Evolutionary conservation across 1,139 yeast genomes (phyloP), one percentile per base, ranked within the genome.

Genomic region (Sugiyamaella pinicola): DNA sequence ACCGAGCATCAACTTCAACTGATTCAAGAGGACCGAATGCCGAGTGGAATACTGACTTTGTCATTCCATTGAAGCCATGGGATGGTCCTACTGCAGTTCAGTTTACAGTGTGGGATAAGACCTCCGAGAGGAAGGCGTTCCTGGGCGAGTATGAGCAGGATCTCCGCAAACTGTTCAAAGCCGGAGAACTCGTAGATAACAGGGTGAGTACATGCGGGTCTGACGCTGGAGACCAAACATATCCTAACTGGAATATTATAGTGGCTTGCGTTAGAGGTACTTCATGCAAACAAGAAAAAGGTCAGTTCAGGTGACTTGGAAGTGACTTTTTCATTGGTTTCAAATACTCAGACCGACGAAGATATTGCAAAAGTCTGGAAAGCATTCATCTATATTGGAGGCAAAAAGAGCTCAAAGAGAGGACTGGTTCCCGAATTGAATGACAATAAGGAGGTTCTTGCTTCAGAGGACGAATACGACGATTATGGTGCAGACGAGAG

Each of bases 81-180:
- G 52, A 38, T 55, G 45, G 58, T 54, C 52, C 54, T 19, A 56
- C n/a, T 19, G 59, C 63, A 0, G 35, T 74, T 2, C 68, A 67
- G 24, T 59, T 73, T 17, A 71, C 70, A 1, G 69, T 69, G 18
- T 72, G 75, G 75, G 72, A 68, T 53, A 66, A 69, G 48, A 69
- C 68, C 37, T 56, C 64, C 15, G 58, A 61, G 39, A 55, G 66
- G 15, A 67, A 68, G 54, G 75, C 73, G 51, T 83, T 82, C 62
- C 66, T 83, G 51, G 88, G 88, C 1, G 87, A 83, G 58, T 67
- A 79, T 22, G 65, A 83, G 35, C 58, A 83, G 13, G 70, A 73
- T n/a, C 58, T 82, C 4, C 58, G 67, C 3, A 81, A 79, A 21
- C 57, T 81, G 3, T 78, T 49, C 38, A 47, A 26, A 33, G 22